Evolutionary conservation across 495 filamentous ascomycete genomes (phyloP).

Genomic region (Cercophora newfieldiana): DNA sequence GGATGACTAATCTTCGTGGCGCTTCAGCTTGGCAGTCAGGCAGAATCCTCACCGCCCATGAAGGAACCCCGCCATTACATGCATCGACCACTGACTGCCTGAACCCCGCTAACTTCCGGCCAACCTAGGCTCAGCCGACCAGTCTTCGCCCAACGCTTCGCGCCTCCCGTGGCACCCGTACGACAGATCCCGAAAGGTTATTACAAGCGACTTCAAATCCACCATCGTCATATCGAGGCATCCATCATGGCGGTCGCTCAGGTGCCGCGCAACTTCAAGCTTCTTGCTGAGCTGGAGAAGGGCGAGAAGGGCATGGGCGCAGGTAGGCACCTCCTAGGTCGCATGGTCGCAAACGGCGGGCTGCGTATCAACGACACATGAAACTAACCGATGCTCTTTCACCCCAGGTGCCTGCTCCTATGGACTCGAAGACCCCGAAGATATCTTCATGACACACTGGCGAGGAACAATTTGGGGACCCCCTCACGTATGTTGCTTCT

Average conservation of each 20-base stretch:
- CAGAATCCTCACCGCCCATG: constrained; percentile 26
- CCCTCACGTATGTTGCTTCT: constrained; percentile 72
- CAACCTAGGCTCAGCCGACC: not conserved
- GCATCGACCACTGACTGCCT: not conserved
- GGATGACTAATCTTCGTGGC: constrained; percentile 25
- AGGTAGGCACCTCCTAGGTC: constrained; percentile 55
- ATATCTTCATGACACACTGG: constrained; percentile 98
- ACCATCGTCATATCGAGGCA: not conserved
- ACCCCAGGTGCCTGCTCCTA: constrained; percentile 90
- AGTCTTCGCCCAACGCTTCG: not conserved
- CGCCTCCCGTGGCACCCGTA: no score
- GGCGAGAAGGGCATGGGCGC: constrained; percentile 96
- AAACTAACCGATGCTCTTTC: not conserved
- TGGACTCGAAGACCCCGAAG: constrained; percentile 90
- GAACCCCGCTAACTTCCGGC: constrained; percentile 20
- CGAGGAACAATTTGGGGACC: constrained; percentile 96
- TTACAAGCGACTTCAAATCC: no score
- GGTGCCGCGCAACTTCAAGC: constrained; percentile 90
- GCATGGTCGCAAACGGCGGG: not conserved
- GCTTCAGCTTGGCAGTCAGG: constrained; percentile 5
- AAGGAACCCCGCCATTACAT: constrained; percentile 13
- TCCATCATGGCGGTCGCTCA: constrained; percentile 63
- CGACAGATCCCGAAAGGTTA: no score
- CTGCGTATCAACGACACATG: not conserved
- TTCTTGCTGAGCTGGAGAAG: constrained; percentile 97